These are phyloP conservation scores for Theileria orientalis DNA, from an alignment of 169 alveolate species.

Conservation along the genomic window DNA sequence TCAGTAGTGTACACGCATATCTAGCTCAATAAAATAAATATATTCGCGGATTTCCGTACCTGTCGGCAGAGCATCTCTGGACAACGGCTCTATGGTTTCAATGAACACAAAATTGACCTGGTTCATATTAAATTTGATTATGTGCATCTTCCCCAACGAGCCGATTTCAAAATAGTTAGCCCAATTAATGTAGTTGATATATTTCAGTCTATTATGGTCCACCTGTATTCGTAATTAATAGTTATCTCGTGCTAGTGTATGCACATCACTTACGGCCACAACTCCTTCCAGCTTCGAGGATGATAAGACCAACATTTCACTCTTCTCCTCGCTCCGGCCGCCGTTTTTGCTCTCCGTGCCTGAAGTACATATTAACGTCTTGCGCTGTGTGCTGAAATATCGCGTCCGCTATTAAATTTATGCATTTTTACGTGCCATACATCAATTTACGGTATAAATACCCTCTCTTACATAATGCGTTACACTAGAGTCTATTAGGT, in stretches of 20 bases:
- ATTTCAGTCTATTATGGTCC: slow-evolving; percentile 58
- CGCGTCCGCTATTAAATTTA: background rate
- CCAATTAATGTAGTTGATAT: slow-evolving; percentile 53
- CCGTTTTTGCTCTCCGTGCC: background rate
- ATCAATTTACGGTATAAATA: too few relatives aligned
- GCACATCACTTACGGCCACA: slow-evolving; percentile 50
- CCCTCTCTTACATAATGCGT: too few relatives aligned
- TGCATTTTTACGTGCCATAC: background rate
- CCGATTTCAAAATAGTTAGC: slow-evolving; percentile 59
- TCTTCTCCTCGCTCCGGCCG: slow-evolving; percentile 17
- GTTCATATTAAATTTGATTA: slow-evolving; percentile 43
- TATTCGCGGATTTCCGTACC: slow-evolving; percentile 31
- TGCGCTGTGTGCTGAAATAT: background rate
- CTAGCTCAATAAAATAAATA: background rate
- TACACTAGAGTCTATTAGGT: too few relatives aligned
- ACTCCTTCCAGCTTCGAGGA: slow-evolving; percentile 73
- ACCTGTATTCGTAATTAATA: slow-evolving; percentile 34
- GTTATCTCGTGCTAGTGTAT: background rate
- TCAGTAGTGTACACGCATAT: too few relatives aligned
- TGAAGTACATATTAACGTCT: background rate
- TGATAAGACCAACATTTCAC: slow-evolving; percentile 53
- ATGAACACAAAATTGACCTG: slow-evolving; percentile 30
- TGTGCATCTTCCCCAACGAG: slow-evolving; percentile 48
- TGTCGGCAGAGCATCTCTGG: slow-evolving; percentile 75
- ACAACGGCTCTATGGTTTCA: slow-evolving; percentile 46